These are phyloP conservation scores for Vickermania spadyakhi DNA, from an alignment of 208 protist genomes.

Conservation along the genomic window DNA sequence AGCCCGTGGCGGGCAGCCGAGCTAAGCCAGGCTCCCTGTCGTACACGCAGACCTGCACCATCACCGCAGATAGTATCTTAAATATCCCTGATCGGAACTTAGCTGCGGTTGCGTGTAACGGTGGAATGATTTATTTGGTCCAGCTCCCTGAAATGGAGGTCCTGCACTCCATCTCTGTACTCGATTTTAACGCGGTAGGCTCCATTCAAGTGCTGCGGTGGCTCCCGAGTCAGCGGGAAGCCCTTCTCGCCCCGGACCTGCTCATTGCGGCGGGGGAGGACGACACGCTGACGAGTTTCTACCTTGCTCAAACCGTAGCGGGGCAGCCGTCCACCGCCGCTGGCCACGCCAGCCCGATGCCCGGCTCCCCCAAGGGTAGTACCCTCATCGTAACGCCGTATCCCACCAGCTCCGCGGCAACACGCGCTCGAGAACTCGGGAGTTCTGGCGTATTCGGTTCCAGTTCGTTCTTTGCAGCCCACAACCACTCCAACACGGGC, in stretches of 20 bases:
- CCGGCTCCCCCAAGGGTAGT: neutral
- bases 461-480: neutral
- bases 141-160: conserved; percentile 41
- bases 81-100: conserved; percentile 40
- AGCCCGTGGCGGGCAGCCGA: neutral
- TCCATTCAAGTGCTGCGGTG: conserved; percentile 56
- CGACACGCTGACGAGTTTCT: conserved; percentile 68
- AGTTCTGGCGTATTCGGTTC: neutral
- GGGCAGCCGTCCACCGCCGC: neutral
- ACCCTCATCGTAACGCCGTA: too few relatives aligned
- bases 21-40: neutral
- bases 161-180: conserved; percentile 24
- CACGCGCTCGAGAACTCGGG: neutral
- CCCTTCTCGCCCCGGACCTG: conserved; percentile 45
- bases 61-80: conserved; percentile 7
- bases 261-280: conserved; percentile 66
- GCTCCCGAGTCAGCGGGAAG: conserved; percentile 23
- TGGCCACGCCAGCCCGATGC: neutral
- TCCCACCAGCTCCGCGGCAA: neutral
- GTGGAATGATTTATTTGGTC: conserved; percentile 47
- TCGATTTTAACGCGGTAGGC: conserved; percentile 61
- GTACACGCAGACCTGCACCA: conserved; percentile 5
- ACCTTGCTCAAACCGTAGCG: conserved; percentile 14
- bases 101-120: conserved; percentile 52
- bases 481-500: neutral